phyloP scores from a whole-genome alignment of 1,284 basidiomycete species.

The Uromyces viciae-fabae region DNA sequence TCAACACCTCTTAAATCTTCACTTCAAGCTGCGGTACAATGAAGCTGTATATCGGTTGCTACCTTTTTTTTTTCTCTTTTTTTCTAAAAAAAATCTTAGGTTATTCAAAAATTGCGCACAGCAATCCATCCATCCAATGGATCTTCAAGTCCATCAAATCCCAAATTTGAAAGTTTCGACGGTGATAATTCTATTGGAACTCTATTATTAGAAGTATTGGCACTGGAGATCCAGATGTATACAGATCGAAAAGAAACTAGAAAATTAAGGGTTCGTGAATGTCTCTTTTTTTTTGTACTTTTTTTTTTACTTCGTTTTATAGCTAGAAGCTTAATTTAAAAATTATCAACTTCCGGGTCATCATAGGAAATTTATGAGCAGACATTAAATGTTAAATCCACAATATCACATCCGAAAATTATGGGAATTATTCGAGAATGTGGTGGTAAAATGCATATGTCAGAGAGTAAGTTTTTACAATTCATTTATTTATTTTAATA shows the following conservation, averaged over 20 bases:
- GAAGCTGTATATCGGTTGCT: too few relatives aligned
- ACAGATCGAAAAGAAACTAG: constrained; percentile 91
- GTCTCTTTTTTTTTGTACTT: background rate
- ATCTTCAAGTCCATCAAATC: background rate
- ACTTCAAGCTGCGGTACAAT: too few relatives aligned
- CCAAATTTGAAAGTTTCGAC: constrained; percentile 51
- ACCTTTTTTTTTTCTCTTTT: background rate
- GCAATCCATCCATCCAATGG: constrained; percentile 21
- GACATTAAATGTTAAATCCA: constrained; percentile 83
- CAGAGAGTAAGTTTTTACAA: constrained; percentile 71
- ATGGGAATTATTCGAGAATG: constrained; percentile 99
- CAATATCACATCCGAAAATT: constrained; percentile 95
- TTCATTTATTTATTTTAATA: too few relatives aligned
- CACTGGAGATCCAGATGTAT: constrained; percentile 99
- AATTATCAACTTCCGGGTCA: background rate
- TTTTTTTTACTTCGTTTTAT: background rate
- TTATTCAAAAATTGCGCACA: constrained; percentile 38
- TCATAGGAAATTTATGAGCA: constrained; percentile 91
- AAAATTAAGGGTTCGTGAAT: constrained; percentile 72
- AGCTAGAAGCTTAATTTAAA: constrained; percentile 21
- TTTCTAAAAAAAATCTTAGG: constrained; percentile 6
- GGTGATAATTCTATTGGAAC: constrained; percentile 86
- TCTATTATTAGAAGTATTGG: constrained; percentile 93
- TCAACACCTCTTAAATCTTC: background rate
- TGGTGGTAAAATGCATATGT: constrained; percentile 99